phyloP scores from a whole-genome alignment of 441 rosid species.

The Gossypium aridum region DNA sequence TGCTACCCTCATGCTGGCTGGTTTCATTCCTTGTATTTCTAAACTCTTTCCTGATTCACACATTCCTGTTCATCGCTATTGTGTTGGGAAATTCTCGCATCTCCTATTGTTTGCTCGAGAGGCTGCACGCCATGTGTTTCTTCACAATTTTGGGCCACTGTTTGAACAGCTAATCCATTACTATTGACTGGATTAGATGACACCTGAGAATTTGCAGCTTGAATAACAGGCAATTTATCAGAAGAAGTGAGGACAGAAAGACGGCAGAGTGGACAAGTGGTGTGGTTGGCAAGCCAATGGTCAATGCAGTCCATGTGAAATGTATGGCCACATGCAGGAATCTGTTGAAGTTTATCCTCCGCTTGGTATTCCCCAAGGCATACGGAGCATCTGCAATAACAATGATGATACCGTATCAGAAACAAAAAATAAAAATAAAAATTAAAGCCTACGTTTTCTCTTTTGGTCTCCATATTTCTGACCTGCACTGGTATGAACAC shows the following conservation, averaged over 20 bases:
- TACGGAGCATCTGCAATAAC: slow-evolving; percentile 61
- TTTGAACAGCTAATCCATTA: slow-evolving; percentile 18
- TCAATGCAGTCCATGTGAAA: slow-evolving; percentile 94
- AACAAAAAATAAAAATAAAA: neutral
- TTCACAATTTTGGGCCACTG: slow-evolving; percentile 13
- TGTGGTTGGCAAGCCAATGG: slow-evolving; percentile 71
- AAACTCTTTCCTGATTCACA: slow-evolving; percentile 13
- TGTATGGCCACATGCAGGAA: slow-evolving; percentile 77
- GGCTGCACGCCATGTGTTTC: slow-evolving; percentile 13
- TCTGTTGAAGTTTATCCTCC: slow-evolving; percentile 78
- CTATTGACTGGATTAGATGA: slow-evolving; percentile 12
- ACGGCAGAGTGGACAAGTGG: slow-evolving; percentile 88
- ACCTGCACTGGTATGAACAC: neutral
- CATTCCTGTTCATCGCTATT: slow-evolving; percentile 15
- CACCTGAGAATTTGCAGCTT: slow-evolving; percentile 16
- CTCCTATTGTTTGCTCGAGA: slow-evolving; percentile 21
- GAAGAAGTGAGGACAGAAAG: slow-evolving; percentile 47
- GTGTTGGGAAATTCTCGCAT: neutral
- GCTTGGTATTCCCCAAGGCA: slow-evolving; percentile 81
- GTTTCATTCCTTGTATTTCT: slow-evolving; percentile 13
- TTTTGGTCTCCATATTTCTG: neutral
- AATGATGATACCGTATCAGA: neutral
- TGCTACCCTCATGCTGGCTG: slow-evolving; percentile 11
- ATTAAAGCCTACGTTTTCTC: neutral
- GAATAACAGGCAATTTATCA: slow-evolving; percentile 22